These are phyloP conservation scores for Vaccinium darrowii DNA, from an alignment of 148 eudicot species.

Conservation along the genomic window DNA sequence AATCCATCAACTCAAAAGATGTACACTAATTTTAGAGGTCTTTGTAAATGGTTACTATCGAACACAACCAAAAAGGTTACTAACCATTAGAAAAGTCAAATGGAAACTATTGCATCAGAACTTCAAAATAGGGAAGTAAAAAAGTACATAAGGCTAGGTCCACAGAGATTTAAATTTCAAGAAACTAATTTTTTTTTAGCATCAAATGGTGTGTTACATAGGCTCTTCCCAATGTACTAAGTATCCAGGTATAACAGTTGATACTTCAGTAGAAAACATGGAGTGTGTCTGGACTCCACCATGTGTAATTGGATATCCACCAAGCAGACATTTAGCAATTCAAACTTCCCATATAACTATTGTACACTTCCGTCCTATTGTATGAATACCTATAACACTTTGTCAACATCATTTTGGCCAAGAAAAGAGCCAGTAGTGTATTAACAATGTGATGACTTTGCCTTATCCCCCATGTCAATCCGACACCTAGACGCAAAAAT, in stretches of 20 bases:
- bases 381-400: not conserved
- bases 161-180: slow-evolving; percentile 1
- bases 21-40: not conserved
- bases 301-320: not conserved
- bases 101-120: not conserved
- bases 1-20: not conserved
- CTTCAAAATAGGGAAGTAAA: not conserved
- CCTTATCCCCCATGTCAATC: not conserved
- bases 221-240: not conserved
- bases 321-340: not conserved
- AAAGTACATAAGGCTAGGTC: not conserved
- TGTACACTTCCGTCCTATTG: not conserved
- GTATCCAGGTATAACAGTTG: not conserved
- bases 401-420: not conserved
- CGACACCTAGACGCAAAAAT: not conserved
- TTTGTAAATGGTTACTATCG: not conserved
- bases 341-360: not conserved
- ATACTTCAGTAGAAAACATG: not conserved
- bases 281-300: not conserved
- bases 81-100: slow-evolving; percentile 13
- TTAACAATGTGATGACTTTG: not conserved
- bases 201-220: not conserved
- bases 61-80: not conserved
- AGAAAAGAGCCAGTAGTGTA: not conserved
- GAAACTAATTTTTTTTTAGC: not conserved